Base-by-base conservation (phyloP, 2,329 filamentous ascomycete genomes). In the Neonectria ditissima region DNA sequence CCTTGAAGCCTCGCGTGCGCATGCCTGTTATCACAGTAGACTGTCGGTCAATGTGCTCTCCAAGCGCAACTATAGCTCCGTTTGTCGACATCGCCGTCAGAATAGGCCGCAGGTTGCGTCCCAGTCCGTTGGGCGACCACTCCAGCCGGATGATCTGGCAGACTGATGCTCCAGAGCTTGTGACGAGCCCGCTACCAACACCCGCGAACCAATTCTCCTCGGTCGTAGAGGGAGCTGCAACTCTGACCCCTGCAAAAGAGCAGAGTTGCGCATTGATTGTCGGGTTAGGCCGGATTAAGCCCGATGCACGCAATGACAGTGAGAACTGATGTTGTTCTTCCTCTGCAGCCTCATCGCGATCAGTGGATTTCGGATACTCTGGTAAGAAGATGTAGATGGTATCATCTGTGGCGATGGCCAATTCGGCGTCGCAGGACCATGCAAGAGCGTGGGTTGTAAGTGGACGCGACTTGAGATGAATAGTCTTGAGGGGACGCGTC, bases 71-170 rank as follows among this genome's bases (percentile, higher is more conserved):
- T 24, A 89, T 69, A 52, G 79, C 78, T 1, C 87, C 87, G 1
- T 80, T 81, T 9, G 83, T 84, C 1, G 83, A 82, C 65, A 88
- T 73, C 4, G 84, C 82, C 14, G 78, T 81, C 34, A 89, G 76
- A 5, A 87, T 80, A 1, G 86, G 81, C 1, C 87, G 80, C 8
- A 80, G 73, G 69, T 87, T 87, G 43, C 81, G 80, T 1, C 87
- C 86, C n/a, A 89, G 74, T 2, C 84, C 85, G n/a, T 76, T 76
- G 0, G 86, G 86, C n/a, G 86, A 88, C 87, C 87, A 89, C 51
- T 81, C 83, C 20, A 88, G 66, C 9, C 79, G 75, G 14, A 87
- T 80, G 16, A 86, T 81, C 67, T 89, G 86, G 65, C 86, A 87
- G 69, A 89, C 78, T 4, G 83, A 82, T 6, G 75, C 77, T 4